Conservation (phyloP, 305 asterid genomes). For the Fraxinus greggii region DNA sequence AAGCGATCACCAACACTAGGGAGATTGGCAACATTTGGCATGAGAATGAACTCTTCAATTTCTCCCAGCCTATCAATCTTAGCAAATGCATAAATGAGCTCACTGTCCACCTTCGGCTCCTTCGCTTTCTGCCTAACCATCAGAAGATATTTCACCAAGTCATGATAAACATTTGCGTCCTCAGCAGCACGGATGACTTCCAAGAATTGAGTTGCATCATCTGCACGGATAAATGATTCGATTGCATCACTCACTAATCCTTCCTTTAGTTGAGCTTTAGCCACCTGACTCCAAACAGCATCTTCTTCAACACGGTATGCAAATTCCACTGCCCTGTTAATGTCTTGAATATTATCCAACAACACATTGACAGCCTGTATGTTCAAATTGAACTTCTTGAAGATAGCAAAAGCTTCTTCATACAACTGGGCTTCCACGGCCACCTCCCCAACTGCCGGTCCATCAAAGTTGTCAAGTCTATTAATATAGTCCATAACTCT, state of each 20-base stretch:
- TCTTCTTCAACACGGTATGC: slow-evolving; percentile 99
- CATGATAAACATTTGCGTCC: slow-evolving; percentile 83
- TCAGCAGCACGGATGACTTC: slow-evolving; percentile 92
- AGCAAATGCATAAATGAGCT: slow-evolving; percentile 96
- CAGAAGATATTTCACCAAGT: slow-evolving; percentile 87
- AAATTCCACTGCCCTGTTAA: slow-evolving; percentile 94
- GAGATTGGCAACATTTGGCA: slow-evolving; percentile 99
- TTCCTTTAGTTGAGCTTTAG: slow-evolving; percentile 94
- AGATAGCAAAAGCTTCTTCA: slow-evolving; percentile 95
- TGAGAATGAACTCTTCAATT: slow-evolving; percentile 90
- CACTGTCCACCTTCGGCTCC: slow-evolving; percentile 98
- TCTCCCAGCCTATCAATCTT: slow-evolving; percentile 93
- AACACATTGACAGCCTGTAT: slow-evolving; percentile 96
- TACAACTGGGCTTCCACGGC: slow-evolving; percentile 92
- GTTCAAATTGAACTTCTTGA: slow-evolving; percentile 95
- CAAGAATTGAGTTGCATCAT: slow-evolving; percentile 82
- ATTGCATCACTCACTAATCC: slow-evolving; percentile 98
- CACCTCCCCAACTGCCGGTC: slow-evolving; percentile 98
- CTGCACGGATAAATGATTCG: slow-evolving; percentile 96
- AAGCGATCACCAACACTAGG: slow-evolving; percentile 98
- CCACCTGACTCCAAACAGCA: slow-evolving; percentile 99
- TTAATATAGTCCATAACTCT: slow-evolving; percentile 98
- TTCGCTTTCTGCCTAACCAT: slow-evolving; percentile 95
- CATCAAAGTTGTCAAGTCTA: slow-evolving; percentile 97
- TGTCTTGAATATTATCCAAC: slow-evolving; percentile 80